Conservation (phyloP, 148 eudicot species). For the Fagopyrum homotropicum region DNA sequence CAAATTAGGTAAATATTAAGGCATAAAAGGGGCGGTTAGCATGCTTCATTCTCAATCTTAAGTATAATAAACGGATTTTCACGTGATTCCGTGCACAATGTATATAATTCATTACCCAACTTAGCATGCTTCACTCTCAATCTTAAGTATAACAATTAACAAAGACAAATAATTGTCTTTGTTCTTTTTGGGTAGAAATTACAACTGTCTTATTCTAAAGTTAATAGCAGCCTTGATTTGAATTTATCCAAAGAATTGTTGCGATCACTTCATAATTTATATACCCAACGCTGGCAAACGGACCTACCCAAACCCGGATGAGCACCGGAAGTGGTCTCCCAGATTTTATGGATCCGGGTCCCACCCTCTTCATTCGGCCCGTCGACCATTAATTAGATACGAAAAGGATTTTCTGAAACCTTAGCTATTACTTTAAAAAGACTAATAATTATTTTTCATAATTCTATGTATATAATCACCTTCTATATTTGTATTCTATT, state of each 20-base stretch:
- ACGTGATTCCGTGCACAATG: neutral
- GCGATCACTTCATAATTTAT: neutral
- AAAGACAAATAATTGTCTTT: neutral
- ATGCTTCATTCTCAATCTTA: neutral
- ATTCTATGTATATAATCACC: neutral
- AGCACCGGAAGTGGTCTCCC: neutral
- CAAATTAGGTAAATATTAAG: no score
- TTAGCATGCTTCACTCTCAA: neutral
- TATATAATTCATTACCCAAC: no score
- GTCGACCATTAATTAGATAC: neutral
- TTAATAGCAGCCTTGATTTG: no score
- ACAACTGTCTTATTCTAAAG: no score
- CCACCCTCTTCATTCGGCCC: neutral
- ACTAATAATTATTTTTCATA: neutral
- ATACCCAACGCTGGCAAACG: neutral
- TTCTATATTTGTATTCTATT: no score
- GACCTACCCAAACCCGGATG: conserved; percentile 6
- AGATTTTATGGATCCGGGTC: neutral
- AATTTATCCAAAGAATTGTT: no score
- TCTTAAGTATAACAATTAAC: neutral
- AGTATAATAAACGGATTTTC: neutral
- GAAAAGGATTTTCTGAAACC: neutral
- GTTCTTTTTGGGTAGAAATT: conserved; percentile 1
- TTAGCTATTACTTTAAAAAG: no score
- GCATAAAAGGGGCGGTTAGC: no score